A percentile compares a stretch with the other conserved stretches of the same genome.
Conservation (phyloP, 2,329 filamentous ascomycete genomes). For the Furcasterigmium sp. region DNA sequence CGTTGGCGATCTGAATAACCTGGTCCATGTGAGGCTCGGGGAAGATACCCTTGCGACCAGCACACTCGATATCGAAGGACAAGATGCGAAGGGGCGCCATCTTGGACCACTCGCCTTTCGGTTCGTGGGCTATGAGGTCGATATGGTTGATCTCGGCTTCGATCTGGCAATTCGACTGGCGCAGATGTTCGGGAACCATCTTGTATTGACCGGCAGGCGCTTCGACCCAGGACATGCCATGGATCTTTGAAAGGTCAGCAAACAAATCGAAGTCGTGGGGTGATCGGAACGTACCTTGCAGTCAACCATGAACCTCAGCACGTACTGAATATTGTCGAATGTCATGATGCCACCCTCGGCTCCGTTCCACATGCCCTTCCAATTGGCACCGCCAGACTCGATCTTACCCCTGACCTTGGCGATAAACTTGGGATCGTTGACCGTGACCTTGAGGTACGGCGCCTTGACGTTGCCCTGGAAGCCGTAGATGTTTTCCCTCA, state of each 20-base stretch:
- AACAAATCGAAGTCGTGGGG: not conserved
- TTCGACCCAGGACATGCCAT: constrained; percentile 97
- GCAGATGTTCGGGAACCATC: constrained; percentile 58
- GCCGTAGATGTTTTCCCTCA: constrained; percentile 87
- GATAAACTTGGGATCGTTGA: constrained; percentile 84
- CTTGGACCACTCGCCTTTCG: constrained; percentile 94
- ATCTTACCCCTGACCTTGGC: constrained; percentile 69
- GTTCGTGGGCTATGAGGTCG: constrained; percentile 79
- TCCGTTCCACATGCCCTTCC: constrained; percentile 82
- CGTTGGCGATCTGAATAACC: constrained; percentile 96
- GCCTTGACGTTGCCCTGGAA: constrained; percentile 92
- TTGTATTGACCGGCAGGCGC: constrained; percentile 69
- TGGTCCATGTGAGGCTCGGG: constrained; percentile 88
- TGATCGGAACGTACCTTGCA: constrained; percentile 59
- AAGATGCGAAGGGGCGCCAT: constrained; percentile 91
- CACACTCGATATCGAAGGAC: constrained; percentile 98
- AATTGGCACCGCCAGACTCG: constrained; percentile 74
- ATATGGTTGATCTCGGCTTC: constrained; percentile 81
- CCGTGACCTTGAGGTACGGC: constrained; percentile 89
- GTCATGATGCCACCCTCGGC: constrained; percentile 71
- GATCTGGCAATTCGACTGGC: constrained; percentile 93
- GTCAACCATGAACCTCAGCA: constrained; percentile 97
- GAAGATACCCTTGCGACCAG: constrained; percentile 94
- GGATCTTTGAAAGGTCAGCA: constrained; percentile 46
- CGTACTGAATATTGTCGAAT: constrained; percentile 93